Percentiles rank a stretch among this genome's conserved stretches.
Evolutionary conservation across 352 stramenopile genomes (phyloP).

Genomic region (Pythium biforme): DNA sequence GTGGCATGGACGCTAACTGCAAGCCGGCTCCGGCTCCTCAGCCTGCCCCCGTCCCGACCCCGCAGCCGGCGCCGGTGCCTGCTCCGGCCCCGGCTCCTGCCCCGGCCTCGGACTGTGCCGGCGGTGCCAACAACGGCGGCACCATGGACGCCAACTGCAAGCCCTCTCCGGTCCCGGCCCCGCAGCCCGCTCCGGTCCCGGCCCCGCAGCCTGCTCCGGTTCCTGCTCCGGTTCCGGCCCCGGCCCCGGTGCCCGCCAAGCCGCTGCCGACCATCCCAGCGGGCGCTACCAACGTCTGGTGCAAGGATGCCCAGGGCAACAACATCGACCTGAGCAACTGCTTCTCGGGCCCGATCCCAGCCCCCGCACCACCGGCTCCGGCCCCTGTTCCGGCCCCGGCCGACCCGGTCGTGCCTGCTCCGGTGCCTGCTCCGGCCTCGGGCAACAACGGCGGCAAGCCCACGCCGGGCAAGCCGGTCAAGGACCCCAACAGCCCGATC

Average conservation of each 20-base stretch:
- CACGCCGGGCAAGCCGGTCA: neutral
- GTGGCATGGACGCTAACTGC: neutral
- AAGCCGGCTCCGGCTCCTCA: neutral
- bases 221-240: neutral
- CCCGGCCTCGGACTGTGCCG: neutral
- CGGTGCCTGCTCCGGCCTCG: neutral
- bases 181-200: neutral
- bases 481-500: neutral
- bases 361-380: neutral
- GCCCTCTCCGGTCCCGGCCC: neutral
- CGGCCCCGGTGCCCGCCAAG: neutral
- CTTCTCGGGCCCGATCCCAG: constrained; percentile 6
- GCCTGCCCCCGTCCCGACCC: neutral
- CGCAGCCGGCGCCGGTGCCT: neutral
- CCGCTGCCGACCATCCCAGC: neutral
- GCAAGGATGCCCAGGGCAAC: constrained; percentile 1
- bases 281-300: constrained; percentile 2
- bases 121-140: neutral
- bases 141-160: neutral
- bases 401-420: neutral
- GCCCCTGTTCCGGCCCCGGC: neutral
- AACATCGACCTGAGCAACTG: constrained; percentile 8
- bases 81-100: neutral
- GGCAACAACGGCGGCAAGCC: neutral
- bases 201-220: neutral